Evolutionary conservation across 441 rosid species (phyloP).

Genomic region (Populus hybrid): DNA sequence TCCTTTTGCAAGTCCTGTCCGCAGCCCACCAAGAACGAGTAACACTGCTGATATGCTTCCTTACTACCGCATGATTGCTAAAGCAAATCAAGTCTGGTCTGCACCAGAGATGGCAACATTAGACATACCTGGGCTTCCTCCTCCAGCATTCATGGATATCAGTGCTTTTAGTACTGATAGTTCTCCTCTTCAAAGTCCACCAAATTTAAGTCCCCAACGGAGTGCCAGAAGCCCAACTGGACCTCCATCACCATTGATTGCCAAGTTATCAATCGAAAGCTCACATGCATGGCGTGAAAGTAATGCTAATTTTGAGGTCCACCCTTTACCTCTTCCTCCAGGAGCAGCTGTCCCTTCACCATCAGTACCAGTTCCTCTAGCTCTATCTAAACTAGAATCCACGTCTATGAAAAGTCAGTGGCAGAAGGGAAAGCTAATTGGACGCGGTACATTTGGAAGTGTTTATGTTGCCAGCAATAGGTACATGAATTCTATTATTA

Average conservation of each 20-base stretch:
- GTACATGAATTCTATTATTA: slow-evolving; percentile 29
- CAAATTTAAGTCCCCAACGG: slow-evolving; percentile 45
- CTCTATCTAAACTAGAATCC: slow-evolving; percentile 45
- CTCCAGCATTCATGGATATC: slow-evolving; percentile 58
- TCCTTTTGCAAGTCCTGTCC: slow-evolving; percentile 56
- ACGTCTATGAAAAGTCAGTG: slow-evolving; percentile 54
- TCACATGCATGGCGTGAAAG: slow-evolving; percentile 39
- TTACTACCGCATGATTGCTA: slow-evolving; percentile 36
- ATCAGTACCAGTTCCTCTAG: slow-evolving; percentile 35
- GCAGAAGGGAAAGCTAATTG: slow-evolving; percentile 93
- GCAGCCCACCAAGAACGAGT: slow-evolving; percentile 51
- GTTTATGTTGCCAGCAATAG: slow-evolving; percentile 86
- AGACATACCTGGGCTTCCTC: slow-evolving; percentile 52
- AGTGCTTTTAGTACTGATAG: slow-evolving; percentile 49
- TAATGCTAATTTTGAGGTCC: slow-evolving; percentile 42
- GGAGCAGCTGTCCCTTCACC: slow-evolving; percentile 49
- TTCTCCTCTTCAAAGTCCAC: slow-evolving; percentile 79
- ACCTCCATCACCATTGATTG: slow-evolving; percentile 53
- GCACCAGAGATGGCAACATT: slow-evolving; percentile 67
- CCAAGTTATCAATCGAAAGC: slow-evolving; percentile 41
- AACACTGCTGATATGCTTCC: slow-evolving; percentile 41
- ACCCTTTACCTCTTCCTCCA: slow-evolving; percentile 95
- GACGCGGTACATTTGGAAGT: slow-evolving; percentile 96
- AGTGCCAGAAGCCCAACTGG: slow-evolving; percentile 48
- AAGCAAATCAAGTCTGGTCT: slow-evolving; percentile 71